Conservation (phyloP, 2,329 filamentous ascomycete species). For the Falciphora oryzae region DNA sequence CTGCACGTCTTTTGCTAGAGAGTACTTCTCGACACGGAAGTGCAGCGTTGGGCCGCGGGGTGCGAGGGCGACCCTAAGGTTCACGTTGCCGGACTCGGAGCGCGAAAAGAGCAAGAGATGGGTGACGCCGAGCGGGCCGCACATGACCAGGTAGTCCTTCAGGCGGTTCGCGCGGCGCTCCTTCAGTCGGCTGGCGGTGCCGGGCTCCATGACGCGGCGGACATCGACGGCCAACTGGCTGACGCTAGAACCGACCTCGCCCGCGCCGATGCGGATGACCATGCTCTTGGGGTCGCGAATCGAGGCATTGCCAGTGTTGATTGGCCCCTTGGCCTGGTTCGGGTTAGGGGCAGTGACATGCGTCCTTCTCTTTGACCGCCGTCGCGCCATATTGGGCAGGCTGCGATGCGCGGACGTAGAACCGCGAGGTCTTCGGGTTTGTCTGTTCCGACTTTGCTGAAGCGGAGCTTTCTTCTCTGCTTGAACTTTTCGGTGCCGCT, state of each 20-base stretch:
- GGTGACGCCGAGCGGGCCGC: conserved; percentile 85
- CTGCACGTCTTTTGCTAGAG: conserved; percentile 83
- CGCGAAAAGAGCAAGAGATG: conserved; percentile 92
- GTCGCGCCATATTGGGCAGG: conserved; percentile 60
- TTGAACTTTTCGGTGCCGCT: not conserved
- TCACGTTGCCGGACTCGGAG: conserved; percentile 85
- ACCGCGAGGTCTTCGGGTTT: not conserved
- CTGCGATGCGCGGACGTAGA: not conserved
- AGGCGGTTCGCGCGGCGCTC: conserved; percentile 84
- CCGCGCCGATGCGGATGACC: conserved; percentile 95
- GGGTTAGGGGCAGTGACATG: conserved; percentile 64
- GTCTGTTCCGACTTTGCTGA: not conserved
- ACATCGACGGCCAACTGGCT: conserved; percentile 90
- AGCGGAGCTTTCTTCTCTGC: not conserved
- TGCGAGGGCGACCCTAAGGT: conserved; percentile 79
- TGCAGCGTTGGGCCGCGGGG: conserved; percentile 89
- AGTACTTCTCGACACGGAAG: conserved; percentile 93
- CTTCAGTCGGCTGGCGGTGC: conserved; percentile 82
- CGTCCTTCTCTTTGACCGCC: conserved; percentile 82
- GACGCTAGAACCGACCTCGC: conserved; percentile 85
- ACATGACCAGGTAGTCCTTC: conserved; percentile 92
- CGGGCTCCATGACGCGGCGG: conserved; percentile 89
- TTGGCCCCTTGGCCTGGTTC: conserved; percentile 40
- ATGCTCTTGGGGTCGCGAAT: conserved; percentile 83
- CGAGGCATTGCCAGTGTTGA: conserved; percentile 55